Conservation (phyloP, 1,139 yeast genomes). For the Lodderomyces jiufengensis region DNA sequence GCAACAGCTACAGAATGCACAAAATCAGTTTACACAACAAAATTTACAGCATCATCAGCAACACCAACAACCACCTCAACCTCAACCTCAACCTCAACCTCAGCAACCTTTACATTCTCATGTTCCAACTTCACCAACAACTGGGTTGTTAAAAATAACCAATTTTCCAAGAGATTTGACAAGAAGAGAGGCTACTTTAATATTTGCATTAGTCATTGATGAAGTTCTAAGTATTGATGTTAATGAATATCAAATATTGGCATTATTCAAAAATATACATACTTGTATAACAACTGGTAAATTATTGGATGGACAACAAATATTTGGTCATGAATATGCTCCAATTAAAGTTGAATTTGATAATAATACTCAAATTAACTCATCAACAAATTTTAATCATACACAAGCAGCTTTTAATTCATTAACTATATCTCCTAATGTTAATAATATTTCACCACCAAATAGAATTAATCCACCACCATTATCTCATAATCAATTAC, state of each 20-base stretch:
- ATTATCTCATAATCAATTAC: constrained; percentile 13
- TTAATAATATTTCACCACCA: constrained; percentile 17
- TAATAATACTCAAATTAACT: constrained; percentile 8
- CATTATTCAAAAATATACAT: constrained; percentile 60
- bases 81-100: constrained; percentile 7
- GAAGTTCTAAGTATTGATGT: constrained; percentile 61
- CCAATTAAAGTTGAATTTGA: constrained; percentile 50
- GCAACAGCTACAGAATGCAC: background rate
- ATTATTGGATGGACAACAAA: constrained; percentile 58
- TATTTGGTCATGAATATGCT: constrained; percentile 58
- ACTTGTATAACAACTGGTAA: constrained; percentile 73
- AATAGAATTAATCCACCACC: constrained; percentile 7
- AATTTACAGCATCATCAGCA: constrained; percentile 8
- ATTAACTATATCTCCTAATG: constrained; percentile 14
- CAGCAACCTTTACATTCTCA: constrained; percentile 1
- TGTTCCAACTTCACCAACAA: constrained; percentile 5
- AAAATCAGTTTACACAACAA: constrained; percentile 5
- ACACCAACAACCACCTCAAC: constrained; percentile 5
- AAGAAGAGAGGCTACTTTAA: constrained; percentile 68
- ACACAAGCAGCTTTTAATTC: constrained; percentile 23
- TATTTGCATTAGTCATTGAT: constrained; percentile 79
- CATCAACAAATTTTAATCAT: constrained; percentile 15
- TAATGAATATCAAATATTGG: constrained; percentile 45
- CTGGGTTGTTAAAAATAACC: constrained; percentile 12
- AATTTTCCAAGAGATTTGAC: constrained; percentile 68